A percentile compares a stretch with the other conserved stretches of the same genome.
These are phyloP conservation scores for Ophiostoma piceae DNA, from an alignment of 2,329 filamentous ascomycete genomes.

Conservation along the genomic window DNA sequence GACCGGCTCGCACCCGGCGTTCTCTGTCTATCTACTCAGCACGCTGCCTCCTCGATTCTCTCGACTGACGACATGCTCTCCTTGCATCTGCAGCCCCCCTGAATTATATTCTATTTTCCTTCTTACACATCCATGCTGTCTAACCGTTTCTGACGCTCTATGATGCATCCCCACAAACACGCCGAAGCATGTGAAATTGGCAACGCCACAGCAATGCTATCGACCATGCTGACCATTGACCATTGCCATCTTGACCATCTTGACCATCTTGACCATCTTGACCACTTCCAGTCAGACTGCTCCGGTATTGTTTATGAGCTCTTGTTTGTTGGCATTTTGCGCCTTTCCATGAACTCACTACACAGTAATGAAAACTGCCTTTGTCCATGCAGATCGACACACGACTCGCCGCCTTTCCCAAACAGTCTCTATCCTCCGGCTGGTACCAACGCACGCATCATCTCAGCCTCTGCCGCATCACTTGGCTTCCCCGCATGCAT, in stretches of 20 bases:
- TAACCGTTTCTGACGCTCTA: background rate
- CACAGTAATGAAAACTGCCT: background rate
- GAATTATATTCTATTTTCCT: background rate
- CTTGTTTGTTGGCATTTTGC: too few species aligned
- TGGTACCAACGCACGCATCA: background rate
- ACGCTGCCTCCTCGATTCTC: background rate
- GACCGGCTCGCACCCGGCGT: background rate
- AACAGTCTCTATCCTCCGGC: conserved; percentile 3
- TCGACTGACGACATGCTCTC: too few species aligned
- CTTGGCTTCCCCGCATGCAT: background rate
- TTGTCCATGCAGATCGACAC: background rate
- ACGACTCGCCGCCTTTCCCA: background rate
- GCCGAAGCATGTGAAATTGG: conserved; percentile 2
- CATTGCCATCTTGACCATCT: background rate
- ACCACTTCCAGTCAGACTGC: background rate
- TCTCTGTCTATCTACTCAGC: background rate
- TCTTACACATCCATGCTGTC: background rate
- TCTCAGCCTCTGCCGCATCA: background rate
- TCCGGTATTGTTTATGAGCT: background rate
- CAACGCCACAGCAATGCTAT: background rate
- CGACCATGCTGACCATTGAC: background rate
- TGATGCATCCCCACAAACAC: background rate
- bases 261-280: background rate
- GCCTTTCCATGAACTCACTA: too few species aligned
- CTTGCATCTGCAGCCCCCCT: background rate